Evolutionary conservation across 805 yeast species (phyloP), one percentile per base, ranked within the genome.

Genomic region (Blastobotrys peoriensis): DNA sequence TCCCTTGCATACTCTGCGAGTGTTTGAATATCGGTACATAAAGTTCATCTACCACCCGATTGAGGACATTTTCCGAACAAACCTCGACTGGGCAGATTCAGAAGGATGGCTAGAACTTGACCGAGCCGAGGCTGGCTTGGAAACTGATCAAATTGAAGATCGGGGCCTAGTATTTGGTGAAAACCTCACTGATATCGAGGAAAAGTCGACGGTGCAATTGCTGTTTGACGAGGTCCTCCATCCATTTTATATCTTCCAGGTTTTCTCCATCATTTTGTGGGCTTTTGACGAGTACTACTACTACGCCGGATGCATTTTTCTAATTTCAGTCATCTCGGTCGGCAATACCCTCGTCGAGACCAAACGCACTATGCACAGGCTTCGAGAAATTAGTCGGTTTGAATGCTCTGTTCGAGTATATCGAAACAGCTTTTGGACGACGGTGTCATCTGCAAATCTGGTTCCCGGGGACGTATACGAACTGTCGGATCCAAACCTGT

Each of bases 401-500:
- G 76, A 71, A n/a, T 83, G 94, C 57, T 86, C 79, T 40, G 85
- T 89, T 4, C 75, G 97, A 54, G 97, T 86, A 1, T 80, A 89
- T 74, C 79, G 98, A 62, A 88, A 86, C 57, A 96, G 83, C 9
- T 93, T 86, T 63, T 91, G 97, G 98, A 83, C 80, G 41, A 88
- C 82, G 53, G 69, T 83, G 2, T 73, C 75, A 30, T 83, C 95
- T 0, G 70, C 73, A 9, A 93, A 86, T 36, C 70, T 93, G 25
- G 97, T 93, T 1, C 98, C 98, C 0, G 99, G 99, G 41, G 99
- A 93, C 62, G 77, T 93, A 1, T 88, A 82, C 59, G 98, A 93
- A 66, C 78, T 93, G 28, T 81, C 88, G 1, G 97, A 89, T 57
- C 95, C 97, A 0, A 75, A 84, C 0, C 67, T 93, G 45, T 56